A percentile compares a stretch with the other conserved stretches of the same genome.
These are phyloP conservation scores for Nemania sp. DNA, from an alignment of 2,329 filamentous ascomycete species.

Conservation along the genomic window DNA sequence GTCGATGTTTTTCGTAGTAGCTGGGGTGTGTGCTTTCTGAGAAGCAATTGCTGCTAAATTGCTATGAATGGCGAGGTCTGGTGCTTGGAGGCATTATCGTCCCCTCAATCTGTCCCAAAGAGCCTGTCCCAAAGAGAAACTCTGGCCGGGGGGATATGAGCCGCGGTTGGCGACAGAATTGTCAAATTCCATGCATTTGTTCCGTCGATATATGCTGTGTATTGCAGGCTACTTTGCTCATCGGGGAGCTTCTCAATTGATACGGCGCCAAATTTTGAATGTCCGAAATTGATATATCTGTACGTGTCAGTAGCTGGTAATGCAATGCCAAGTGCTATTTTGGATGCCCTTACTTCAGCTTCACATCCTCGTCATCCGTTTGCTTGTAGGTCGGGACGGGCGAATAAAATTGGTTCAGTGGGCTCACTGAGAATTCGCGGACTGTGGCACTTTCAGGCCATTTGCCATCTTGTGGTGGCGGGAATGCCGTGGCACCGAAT, in stretches of 20 bases:
- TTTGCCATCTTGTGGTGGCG: constrained; percentile 60
- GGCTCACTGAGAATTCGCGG: constrained; percentile 90
- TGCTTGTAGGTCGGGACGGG: constrained; percentile 84
- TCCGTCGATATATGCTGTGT: constrained; percentile 82
- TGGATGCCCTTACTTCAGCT: constrained; percentile 70
- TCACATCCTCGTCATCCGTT: constrained; percentile 78
- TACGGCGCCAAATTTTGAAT: constrained; percentile 84
- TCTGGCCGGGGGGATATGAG: constrained; percentile 28
- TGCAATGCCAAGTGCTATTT: neutral
- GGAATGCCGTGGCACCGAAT: constrained; percentile 86
- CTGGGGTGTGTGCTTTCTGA: constrained; percentile 10
- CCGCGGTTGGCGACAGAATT: constrained; percentile 52
- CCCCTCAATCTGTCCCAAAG: constrained; percentile 16
- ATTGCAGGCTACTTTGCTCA: constrained; percentile 75
- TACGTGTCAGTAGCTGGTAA: constrained; percentile 28
- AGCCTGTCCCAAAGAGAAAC: constrained; percentile 53
- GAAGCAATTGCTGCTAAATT: neutral
- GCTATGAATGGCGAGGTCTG: neutral
- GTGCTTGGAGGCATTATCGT: neutral
- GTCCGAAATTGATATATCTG: constrained; percentile 80
- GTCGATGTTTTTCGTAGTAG: neutral
- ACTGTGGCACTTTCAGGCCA: constrained; percentile 70
- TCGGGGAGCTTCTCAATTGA: constrained; percentile 72
- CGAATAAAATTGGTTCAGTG: constrained; percentile 91
- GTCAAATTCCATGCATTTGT: constrained; percentile 74